These are phyloP conservation scores for Phylloporus sp. DNA, from an alignment of 768 basidiomycete species.

Conservation along the genomic window DNA sequence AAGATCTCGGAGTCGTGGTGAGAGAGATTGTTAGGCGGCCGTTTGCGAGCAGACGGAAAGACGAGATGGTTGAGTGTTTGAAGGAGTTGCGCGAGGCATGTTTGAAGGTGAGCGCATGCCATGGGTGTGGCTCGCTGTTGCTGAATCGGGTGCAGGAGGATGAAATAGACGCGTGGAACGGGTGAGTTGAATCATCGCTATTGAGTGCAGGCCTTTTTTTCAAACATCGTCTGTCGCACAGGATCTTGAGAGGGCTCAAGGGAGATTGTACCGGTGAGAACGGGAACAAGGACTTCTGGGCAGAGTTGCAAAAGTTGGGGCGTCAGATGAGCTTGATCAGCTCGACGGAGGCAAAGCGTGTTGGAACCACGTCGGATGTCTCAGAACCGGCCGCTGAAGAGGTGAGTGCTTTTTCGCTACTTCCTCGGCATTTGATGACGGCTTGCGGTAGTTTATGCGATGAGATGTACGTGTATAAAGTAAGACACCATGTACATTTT, in stretches of 20 bases:
- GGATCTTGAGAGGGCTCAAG: constrained; percentile 60
- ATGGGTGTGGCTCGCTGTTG: background rate
- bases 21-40: constrained; percentile 64
- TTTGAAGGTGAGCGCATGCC: constrained; percentile 44
- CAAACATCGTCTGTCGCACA: constrained; percentile 23
- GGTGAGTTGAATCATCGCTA: constrained; percentile 35
- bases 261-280: constrained; percentile 46
- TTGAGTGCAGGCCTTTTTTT: background rate
- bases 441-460: constrained; percentile 20
- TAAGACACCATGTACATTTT: background rate
- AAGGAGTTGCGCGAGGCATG: constrained; percentile 59
- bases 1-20: constrained; percentile 70
- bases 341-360: constrained; percentile 52
- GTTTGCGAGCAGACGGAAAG: constrained; percentile 62
- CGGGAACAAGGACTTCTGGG: constrained; percentile 70
- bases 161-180: constrained; percentile 80
- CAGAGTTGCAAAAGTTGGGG: constrained; percentile 46
- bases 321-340: constrained; percentile 56
- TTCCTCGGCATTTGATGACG: background rate
- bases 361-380: constrained; percentile 54
- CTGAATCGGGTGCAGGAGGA: constrained; percentile 50
- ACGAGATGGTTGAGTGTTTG: constrained; percentile 74
- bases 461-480: constrained; percentile 9
- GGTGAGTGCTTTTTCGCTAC: constrained; percentile 36
- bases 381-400: constrained; percentile 49